phyloP scores from a whole-genome alignment of 371 early-diverging fungal genomes.

The Sporodiniella umbellata region DNA sequence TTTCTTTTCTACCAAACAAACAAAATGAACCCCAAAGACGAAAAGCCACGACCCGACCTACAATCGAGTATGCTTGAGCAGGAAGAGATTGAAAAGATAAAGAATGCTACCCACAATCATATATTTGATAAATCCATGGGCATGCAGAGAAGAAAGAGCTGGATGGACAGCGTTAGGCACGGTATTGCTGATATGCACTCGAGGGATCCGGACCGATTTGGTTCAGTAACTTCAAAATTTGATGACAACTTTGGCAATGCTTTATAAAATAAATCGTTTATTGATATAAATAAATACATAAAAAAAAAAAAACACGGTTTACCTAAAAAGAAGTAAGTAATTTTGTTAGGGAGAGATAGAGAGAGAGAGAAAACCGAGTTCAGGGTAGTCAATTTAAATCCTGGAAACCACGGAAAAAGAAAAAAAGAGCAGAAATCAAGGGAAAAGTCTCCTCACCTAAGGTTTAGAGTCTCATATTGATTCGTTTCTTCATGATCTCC shows the following conservation, averaged over 20 bases:
- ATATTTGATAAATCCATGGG: background rate
- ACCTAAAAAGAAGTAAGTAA: too few relatives aligned
- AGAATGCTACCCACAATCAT: background rate
- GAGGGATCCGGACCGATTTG: background rate
- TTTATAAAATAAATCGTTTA: background rate
- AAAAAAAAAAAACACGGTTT: background rate
- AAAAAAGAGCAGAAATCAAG: too few relatives aligned
- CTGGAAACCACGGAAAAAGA: conserved; percentile 41
- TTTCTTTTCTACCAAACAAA: too few relatives aligned
- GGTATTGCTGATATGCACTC: background rate
- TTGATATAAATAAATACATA: background rate
- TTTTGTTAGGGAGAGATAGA: too few relatives aligned
- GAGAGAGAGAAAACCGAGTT: background rate
- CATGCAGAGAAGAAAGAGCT: background rate
- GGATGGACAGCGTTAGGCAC: background rate
- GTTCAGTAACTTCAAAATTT: background rate
- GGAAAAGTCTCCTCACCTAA: too few relatives aligned
- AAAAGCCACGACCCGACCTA: too few relatives aligned
- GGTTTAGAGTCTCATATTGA: too few relatives aligned
- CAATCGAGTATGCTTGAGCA: background rate
- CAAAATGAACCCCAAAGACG: too few relatives aligned
- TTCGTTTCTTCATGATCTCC: too few relatives aligned
- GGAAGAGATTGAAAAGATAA: too few relatives aligned
- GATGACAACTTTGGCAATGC: background rate
- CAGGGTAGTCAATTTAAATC: conserved; percentile 42